Percentiles rank a stretch among this genome's conserved stretches.
phyloP scores from a whole-genome alignment of 257 asterid genomes.

The Solanum commersonii region DNA sequence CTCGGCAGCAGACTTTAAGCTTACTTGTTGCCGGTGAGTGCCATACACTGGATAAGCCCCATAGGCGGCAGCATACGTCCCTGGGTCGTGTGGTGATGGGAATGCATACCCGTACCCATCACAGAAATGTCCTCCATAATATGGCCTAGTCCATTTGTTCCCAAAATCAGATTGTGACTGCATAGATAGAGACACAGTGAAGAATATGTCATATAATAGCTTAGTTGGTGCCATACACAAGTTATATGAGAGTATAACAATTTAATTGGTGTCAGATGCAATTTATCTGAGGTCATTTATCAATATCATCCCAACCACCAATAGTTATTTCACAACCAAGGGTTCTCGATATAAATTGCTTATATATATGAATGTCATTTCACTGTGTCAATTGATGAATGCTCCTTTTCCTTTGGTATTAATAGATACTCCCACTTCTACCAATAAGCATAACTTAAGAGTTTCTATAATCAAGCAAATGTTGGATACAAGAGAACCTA shows the following conservation, averaged over 20 bases:
- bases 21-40: slow-evolving; percentile 81
- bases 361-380: too few relatives aligned
- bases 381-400: too few relatives aligned
- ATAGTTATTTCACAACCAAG: too few relatives aligned
- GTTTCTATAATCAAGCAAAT: not conserved
- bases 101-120: slow-evolving; percentile 65
- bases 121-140: slow-evolving; percentile 76
- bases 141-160: slow-evolving; percentile 68
- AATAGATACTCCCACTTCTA: not conserved
- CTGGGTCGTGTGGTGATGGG: slow-evolving; percentile 59
- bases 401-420: too few relatives aligned
- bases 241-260: too few relatives aligned
- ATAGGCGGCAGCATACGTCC: slow-evolving; percentile 66
- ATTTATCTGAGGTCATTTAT: not conserved
- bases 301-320: not conserved
- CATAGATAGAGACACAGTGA: not conserved
- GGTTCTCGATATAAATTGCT: not conserved
- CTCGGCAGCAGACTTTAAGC: slow-evolving; percentile 20
- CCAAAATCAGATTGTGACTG: slow-evolving; percentile 57
- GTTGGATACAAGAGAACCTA: not conserved
- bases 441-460: not conserved
- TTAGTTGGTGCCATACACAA: not conserved
- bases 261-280: too few relatives aligned
- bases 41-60: slow-evolving; percentile 82
- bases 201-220: not conserved